These are phyloP conservation scores for Hypoxylon crocopeplum DNA, from an alignment of 495 filamentous ascomycete species.

Conservation along the genomic window DNA sequence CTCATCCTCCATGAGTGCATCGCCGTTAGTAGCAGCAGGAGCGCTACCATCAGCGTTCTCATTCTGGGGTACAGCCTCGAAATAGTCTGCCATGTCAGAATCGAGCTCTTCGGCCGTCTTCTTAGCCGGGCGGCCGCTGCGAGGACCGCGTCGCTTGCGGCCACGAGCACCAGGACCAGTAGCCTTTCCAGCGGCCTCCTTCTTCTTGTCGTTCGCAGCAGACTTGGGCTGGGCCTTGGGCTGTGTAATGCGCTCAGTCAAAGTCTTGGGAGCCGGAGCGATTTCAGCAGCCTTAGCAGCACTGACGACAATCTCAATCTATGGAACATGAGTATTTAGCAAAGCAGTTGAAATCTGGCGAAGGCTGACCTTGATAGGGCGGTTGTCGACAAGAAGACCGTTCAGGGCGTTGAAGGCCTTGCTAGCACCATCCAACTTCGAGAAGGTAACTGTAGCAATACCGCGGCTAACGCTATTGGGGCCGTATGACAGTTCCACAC, in stretches of 20 bases:
- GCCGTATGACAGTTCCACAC: constrained; percentile 87
- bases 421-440: constrained; percentile 74
- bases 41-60: constrained; percentile 54
- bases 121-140: constrained; percentile 73
- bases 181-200: constrained; percentile 48
- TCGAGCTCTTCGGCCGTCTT: constrained; percentile 93
- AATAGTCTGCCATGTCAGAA: constrained; percentile 94
- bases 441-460: constrained; percentile 74
- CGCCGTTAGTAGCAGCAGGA: constrained; percentile 48
- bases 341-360: neutral
- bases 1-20: constrained; percentile 61
- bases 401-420: constrained; percentile 85
- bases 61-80: constrained; percentile 54
- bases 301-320: constrained; percentile 92
- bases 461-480: constrained; percentile 91
- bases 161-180: constrained; percentile 55
- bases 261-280: constrained; percentile 69
- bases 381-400: constrained; percentile 84
- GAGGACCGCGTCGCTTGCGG: constrained; percentile 58
- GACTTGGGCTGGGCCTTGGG: constrained; percentile 85
- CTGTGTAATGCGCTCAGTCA: constrained; percentile 81
- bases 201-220: constrained; percentile 72
- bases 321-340: constrained; percentile 32
- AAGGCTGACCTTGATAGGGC: constrained; percentile 80
- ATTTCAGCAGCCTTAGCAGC: constrained; percentile 69